Percentiles rank a stretch among this genome's conserved stretches.
Evolutionary conservation across 768 basidiomycete genomes (phyloP).

Genomic region (Harrya chromipes): DNA sequence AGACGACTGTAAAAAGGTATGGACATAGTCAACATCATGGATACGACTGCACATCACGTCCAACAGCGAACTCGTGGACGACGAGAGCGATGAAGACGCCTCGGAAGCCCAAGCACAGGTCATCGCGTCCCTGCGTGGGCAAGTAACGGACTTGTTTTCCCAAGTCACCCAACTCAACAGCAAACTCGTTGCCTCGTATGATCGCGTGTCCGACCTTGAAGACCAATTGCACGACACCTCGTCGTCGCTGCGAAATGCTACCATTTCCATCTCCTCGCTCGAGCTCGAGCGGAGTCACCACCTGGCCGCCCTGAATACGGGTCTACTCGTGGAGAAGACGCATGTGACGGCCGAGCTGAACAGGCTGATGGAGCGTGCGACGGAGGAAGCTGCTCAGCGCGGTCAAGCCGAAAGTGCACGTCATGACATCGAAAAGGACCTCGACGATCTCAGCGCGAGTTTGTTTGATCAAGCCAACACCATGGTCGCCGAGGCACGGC

Average conservation of each 20-base stretch:
- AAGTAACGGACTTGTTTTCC: conserved; percentile 82
- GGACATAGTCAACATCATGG: background rate
- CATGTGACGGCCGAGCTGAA: conserved; percentile 91
- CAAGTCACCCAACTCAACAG: conserved; percentile 89
- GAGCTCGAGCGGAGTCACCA: conserved; percentile 86
- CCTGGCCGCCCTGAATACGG: conserved; percentile 85
- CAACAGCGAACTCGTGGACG: conserved; percentile 1
- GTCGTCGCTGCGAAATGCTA: conserved; percentile 54
- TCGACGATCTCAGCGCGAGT: conserved; percentile 89
- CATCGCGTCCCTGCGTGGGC: conserved; percentile 73
- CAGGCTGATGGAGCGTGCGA: conserved; percentile 91
- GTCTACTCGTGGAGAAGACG: conserved; percentile 85
- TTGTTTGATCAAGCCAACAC: conserved; percentile 92
- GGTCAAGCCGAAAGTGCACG: conserved; percentile 88
- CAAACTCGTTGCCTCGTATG: conserved; percentile 91
- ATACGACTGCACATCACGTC: conserved; percentile 3
- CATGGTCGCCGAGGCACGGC: conserved; percentile 95
- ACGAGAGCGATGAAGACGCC: conserved; percentile 29
- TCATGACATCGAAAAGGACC: conserved; percentile 83
- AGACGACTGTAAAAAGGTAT: conserved; percentile 12
- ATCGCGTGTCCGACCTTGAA: conserved; percentile 89
- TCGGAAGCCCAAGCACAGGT: conserved; percentile 79
- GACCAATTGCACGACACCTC: conserved; percentile 76
- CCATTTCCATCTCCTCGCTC: conserved; percentile 70
- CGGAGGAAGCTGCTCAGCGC: conserved; percentile 87